Evolutionary conservation across 2,329 filamentous ascomycete species (phyloP).

Genomic region (Aspergillus hiratsukae): DNA sequence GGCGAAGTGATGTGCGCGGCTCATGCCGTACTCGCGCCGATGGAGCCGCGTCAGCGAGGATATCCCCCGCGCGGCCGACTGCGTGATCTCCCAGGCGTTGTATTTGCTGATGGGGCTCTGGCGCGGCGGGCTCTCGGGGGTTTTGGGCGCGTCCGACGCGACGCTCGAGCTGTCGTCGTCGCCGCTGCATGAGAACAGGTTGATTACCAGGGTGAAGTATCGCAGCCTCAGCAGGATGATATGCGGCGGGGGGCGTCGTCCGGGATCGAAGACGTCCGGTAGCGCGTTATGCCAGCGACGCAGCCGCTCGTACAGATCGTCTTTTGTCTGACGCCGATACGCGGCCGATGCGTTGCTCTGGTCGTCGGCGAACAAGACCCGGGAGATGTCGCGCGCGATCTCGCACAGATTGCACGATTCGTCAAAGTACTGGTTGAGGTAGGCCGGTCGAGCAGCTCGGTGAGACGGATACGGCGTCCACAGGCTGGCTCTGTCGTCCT

Average conservation of each 20-base stretch:
- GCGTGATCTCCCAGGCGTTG: constrained; percentile 18
- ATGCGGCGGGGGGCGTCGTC: constrained; percentile 28
- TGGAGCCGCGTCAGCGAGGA: constrained; percentile 26
- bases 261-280: constrained; percentile 25
- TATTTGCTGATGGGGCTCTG: constrained; percentile 17
- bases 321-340: constrained; percentile 19
- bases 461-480: constrained; percentile 34
- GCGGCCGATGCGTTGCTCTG: constrained; percentile 1
- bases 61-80: constrained; percentile 30
- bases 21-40: constrained; percentile 31
- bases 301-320: constrained; percentile 27
- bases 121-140: constrained; percentile 25
- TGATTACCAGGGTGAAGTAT: constrained; percentile 32
- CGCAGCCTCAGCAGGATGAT: constrained; percentile 30
- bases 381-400: constrained; percentile 34
- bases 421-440: constrained; percentile 29
- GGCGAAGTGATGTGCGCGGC: constrained; percentile 33
- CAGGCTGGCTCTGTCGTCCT: constrained; percentile 14
- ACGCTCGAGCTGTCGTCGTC: constrained; percentile 13
- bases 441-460: constrained; percentile 22
- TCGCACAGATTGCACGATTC: constrained; percentile 31
- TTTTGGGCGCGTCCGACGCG: constrained; percentile 19
- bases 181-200: constrained; percentile 30
- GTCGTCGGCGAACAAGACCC: constrained; percentile 25
- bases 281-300: constrained; percentile 27